phyloP scores from a whole-genome alignment of 164 flowering plant species.

The Sextonia rubra region DNA sequence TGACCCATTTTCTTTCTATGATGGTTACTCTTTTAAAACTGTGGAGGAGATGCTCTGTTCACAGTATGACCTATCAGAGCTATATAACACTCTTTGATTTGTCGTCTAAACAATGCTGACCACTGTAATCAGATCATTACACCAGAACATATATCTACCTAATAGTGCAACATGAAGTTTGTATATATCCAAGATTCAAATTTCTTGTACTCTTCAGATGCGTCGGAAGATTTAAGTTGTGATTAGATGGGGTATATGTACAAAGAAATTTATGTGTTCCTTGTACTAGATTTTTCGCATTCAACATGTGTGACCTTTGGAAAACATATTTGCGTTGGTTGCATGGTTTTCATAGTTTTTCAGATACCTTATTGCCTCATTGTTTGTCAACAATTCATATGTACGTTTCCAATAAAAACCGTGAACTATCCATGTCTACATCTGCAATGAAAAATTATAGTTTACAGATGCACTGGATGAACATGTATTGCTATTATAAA shows the following conservation, averaged over 20 bases:
- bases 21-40: conserved; percentile 14
- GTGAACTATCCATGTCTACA: too few relatives aligned
- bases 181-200: not conserved
- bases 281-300: not conserved
- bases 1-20: conserved; percentile 13
- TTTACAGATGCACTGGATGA: too few relatives aligned
- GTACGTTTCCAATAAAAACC: too few relatives aligned
- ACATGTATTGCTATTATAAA: too few relatives aligned
- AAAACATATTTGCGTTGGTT: too few relatives aligned
- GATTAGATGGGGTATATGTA: not conserved
- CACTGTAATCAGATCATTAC: not conserved
- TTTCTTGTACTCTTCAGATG: not conserved
- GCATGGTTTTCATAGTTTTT: too few relatives aligned
- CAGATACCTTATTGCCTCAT: too few relatives aligned
- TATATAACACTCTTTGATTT: conserved; percentile 11
- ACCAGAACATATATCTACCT: not conserved
- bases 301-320: too few relatives aligned
- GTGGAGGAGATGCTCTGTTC: conserved; percentile 25
- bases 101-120: not conserved
- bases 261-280: not conserved
- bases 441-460: too few relatives aligned
- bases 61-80: conserved; percentile 25
- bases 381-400: too few relatives aligned
- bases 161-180: not conserved
- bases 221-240: not conserved